Conservation (phyloP, 129 eudicot genomes). For the Deinandra increscens region DNA sequence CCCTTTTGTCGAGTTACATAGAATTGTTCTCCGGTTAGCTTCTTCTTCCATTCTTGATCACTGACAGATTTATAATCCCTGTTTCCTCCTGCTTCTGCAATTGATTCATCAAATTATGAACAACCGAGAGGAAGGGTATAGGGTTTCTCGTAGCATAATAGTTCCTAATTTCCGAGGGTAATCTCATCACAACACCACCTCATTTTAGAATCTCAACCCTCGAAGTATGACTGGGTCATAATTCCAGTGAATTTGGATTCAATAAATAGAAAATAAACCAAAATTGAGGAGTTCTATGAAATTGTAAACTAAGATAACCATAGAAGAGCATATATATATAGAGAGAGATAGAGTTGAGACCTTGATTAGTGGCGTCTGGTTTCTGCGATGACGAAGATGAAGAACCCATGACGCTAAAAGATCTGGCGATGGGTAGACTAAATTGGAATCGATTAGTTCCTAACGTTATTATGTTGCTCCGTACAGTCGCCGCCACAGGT, state of each 20-base stretch:
- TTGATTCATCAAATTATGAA: too few species aligned
- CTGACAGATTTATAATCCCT: slow-evolving; percentile 57
- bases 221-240: slow-evolving; percentile 11
- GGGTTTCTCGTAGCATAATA: not conserved
- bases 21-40: slow-evolving; percentile 63
- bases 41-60: slow-evolving; percentile 71
- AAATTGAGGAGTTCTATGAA: not conserved
- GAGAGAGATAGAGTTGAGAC: slow-evolving; percentile 27
- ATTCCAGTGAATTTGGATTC: not conserved
- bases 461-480: too few species aligned
- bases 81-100: slow-evolving; percentile 50
- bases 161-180: not conserved
- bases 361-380: slow-evolving; percentile 56
- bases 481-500: too few species aligned
- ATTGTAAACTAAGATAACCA: not conserved
- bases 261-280: not conserved
- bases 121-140: too few species aligned
- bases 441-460: slow-evolving; percentile 7
- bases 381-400: slow-evolving; percentile 69
- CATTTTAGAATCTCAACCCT: not conserved
- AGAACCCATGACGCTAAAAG: slow-evolving; percentile 82
- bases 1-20: slow-evolving; percentile 86
- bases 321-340: too few species aligned
- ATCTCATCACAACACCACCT: not conserved
- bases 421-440: slow-evolving; percentile 25